Evolutionary conservation across 305 asterid genomes (phyloP), one percentile per base, ranked within the genome.

Genomic region (Solanum hybrid): DNA sequence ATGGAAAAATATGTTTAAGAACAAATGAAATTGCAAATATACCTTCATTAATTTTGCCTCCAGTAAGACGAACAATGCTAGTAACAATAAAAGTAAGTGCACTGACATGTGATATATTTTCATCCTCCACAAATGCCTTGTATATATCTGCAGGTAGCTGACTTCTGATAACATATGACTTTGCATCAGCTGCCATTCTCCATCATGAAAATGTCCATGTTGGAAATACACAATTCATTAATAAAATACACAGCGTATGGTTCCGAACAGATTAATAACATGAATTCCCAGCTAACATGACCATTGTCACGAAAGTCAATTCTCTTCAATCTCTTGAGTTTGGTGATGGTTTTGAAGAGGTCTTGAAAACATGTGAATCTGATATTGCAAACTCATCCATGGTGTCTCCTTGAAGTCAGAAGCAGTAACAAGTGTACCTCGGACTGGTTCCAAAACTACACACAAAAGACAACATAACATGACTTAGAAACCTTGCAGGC

Each of bases 31-130:
- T 88, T 75, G 84, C 79, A 41, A 72, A 11, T 78, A 45, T 92
- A 97, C 99, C 99, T 95, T 97, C 98, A 1, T 95, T 76, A 41
- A 97, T 90, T 91, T 92, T 94, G 90, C 98, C 99, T 88, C 98
- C 98, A 17, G 94, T 94, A 86, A 96, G 94, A 77, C 96, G 98
- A 90, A 97, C 88, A 83, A 97, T 94, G 89, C 96, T 94, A 72
- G 95, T 87, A 39, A 95, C 95, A 57, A 95, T 96, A 84, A 96
- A 96, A 79, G 96, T 91, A 83, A 97, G 94, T 37, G 97, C 98
- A 29, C 94, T 92, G 89, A 94, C 34, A 89, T 94, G 98, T 15
- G 91, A 85, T 68, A 68, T 91, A 32, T 81, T 91, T 90, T 73
- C 88, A 89, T 97, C 95, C 94, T 96, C 98, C 91, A 97, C 97